A percentile compares a stretch with the other conserved stretches of the same genome.
Conservation (phyloP, 805 yeast genomes). For the Scheffersomyces stipitis region DNA sequence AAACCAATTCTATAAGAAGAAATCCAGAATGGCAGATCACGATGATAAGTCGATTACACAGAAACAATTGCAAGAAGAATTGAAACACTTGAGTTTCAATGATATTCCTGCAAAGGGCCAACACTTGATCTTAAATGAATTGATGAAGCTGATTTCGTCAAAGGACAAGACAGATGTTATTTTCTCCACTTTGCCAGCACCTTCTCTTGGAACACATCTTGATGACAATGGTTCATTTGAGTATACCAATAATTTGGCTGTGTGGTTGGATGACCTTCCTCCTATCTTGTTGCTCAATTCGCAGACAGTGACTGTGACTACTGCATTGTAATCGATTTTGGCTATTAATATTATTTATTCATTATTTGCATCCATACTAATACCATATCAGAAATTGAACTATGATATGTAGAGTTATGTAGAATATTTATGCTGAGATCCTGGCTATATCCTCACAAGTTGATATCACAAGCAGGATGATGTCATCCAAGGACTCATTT, state of each 20-base stretch:
- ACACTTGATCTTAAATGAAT: slow-evolving; percentile 81
- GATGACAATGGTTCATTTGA: slow-evolving; percentile 67
- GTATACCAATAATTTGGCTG: slow-evolving; percentile 70
- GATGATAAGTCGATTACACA: slow-evolving; percentile 22
- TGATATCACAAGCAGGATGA: too few species aligned
- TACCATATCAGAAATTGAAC: too few species aligned
- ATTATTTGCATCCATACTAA: too few species aligned
- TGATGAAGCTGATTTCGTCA: slow-evolving; percentile 67
- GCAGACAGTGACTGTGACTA: slow-evolving; percentile 94
- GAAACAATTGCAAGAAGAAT: slow-evolving; percentile 38
- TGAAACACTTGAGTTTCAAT: slow-evolving; percentile 57
- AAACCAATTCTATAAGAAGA: slow-evolving; percentile 8
- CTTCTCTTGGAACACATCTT: slow-evolving; percentile 77
- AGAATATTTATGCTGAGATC: too few species aligned
- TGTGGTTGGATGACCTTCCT: slow-evolving; percentile 82
- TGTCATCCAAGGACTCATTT: background rate
- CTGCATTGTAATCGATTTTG: slow-evolving; percentile 58
- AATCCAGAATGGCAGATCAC: slow-evolving; percentile 3
- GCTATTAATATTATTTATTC: background rate
- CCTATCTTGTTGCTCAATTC: slow-evolving; percentile 84
- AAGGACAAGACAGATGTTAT: slow-evolving; percentile 61
- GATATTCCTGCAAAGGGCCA: slow-evolving; percentile 92
- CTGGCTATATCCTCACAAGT: too few species aligned
- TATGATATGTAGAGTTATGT: too few species aligned
- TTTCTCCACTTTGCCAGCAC: slow-evolving; percentile 89